Evolutionary conservation across 257 asterid genomes (phyloP).

Genomic region (Knoxia roxburghii): DNA sequence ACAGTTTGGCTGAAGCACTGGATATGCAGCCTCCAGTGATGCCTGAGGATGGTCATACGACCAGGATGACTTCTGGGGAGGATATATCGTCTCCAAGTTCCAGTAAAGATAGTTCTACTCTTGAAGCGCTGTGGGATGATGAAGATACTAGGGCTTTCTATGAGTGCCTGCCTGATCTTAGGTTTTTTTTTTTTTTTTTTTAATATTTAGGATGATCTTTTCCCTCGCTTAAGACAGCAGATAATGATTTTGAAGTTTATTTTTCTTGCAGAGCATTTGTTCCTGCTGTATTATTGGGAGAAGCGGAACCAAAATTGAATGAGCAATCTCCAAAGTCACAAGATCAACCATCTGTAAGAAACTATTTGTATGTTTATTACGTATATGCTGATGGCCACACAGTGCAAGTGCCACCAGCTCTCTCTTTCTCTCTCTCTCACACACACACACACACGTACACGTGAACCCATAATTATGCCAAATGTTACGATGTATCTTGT

Average conservation of each 20-base stretch:
- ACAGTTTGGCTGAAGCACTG: slow-evolving; percentile 93
- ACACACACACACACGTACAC: background rate
- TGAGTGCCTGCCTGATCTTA: slow-evolving; percentile 92
- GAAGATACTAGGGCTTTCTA: slow-evolving; percentile 98
- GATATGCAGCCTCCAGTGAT: slow-evolving; percentile 95
- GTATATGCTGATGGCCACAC: background rate
- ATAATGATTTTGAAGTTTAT: slow-evolving; percentile 10
- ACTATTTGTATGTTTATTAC: background rate
- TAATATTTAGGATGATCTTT: slow-evolving; percentile 16
- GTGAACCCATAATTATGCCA: too few relatives aligned
- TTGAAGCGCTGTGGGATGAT: slow-evolving; percentile 96
- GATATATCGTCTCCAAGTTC: slow-evolving; percentile 64
- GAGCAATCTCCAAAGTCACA: slow-evolving; percentile 79
- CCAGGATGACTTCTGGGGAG: slow-evolving; percentile 91
- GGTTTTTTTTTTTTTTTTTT: slow-evolving; percentile 31
- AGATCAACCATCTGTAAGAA: slow-evolving; percentile 69
- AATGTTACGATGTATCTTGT: background rate
- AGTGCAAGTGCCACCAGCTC: background rate
- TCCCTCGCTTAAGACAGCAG: slow-evolving; percentile 12
- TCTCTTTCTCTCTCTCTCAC: background rate
- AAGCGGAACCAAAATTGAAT: slow-evolving; percentile 67
- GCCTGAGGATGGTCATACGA: slow-evolving; percentile 99
- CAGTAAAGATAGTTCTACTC: slow-evolving; percentile 69
- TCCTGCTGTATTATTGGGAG: slow-evolving; percentile 98
- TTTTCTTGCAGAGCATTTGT: slow-evolving; percentile 78